A percentile compares a stretch with the other conserved stretches of the same genome.
These are phyloP conservation scores for Tillandsia leiboldiana DNA, from an alignment of 176 grass and related monocot species.

Conservation along the genomic window DNA sequence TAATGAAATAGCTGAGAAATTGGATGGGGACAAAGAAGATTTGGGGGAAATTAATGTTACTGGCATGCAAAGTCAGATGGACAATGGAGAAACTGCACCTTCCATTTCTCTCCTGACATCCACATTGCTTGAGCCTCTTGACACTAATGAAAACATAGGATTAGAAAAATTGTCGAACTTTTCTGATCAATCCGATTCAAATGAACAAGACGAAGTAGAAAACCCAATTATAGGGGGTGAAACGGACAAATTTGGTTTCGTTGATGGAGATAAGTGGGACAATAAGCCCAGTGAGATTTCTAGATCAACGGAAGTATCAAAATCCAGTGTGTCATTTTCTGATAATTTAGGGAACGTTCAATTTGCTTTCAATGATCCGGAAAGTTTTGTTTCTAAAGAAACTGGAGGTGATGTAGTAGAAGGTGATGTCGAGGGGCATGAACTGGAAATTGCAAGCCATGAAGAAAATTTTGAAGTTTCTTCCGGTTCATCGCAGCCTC, in stretches of 20 bases:
- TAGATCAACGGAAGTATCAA: conserved; percentile 23
- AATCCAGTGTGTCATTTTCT: conserved; percentile 25
- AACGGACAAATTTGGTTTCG: conserved; percentile 15
- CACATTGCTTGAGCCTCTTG: conserved; percentile 8
- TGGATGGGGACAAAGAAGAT: conserved; percentile 23
- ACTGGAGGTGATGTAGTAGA: conserved; percentile 14
- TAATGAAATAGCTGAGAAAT: conserved; percentile 18
- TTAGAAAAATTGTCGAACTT: conserved; percentile 3
- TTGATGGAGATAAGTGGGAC: conserved; percentile 11
- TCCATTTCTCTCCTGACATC: not conserved
- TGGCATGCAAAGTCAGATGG: conserved; percentile 21
- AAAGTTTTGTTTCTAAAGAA: conserved; percentile 44
- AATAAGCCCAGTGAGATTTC: conserved; percentile 6
- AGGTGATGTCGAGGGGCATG: conserved; percentile 14
- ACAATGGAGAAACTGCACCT: not conserved
- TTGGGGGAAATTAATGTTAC: conserved; percentile 23
- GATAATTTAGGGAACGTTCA: conserved; percentile 57
- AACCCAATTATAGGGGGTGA: conserved; percentile 11
- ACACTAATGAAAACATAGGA: conserved; percentile 13
- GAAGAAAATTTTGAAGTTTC: conserved; percentile 20
- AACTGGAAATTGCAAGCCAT: conserved; percentile 4
- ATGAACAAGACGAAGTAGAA: conserved; percentile 7
- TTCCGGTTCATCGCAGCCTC: conserved; percentile 27
- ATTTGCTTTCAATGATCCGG: conserved; percentile 63
- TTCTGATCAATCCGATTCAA: conserved; percentile 22